Evolutionary conservation across 768 basidiomycete genomes (phyloP), one percentile per base, ranked within the genome.

Genomic region (Phanerochaete carnosa): DNA sequence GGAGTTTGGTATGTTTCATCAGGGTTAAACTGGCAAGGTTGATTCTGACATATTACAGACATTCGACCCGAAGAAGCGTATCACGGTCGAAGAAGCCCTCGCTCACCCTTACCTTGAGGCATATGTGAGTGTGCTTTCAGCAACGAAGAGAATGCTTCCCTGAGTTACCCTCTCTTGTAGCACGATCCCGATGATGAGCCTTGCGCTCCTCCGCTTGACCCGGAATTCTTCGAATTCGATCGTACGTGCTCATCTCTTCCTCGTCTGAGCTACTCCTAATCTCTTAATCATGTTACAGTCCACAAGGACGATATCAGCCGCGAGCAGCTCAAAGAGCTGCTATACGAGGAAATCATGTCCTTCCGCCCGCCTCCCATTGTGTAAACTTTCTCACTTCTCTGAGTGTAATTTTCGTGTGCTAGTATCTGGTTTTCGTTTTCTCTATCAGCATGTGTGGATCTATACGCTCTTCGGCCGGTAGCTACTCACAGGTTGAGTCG

Each of bases 121-220:
- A 73, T 96, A 97, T 71, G 90, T 91, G 68, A 47, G 88, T 81
- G 28, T 51, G 7, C 23, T 29, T 51, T 26, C 13, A 51, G 25
- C 6, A 9, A 26, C 22, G 12, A 8, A 16, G 49, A 29, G 25
- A 51, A 13, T 13, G 33, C 13, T 13, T 9, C n/a, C n/a, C n/a
- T 11, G 5, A 9, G 5, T 29, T 29, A 51, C 49, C 7, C 29
- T 33, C 29, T 39, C 43, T 37, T 58, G 33, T 66, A 91, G 88
- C 95, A 96, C 69, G 95, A 97, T 70, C 94, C 95, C 1, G 94
- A 96, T 53, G 97, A 99, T 69, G 97, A 99, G 74, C 97, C 97
- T 0, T 85, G 89, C 25, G 95, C 95, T 0, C 90, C 94, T 4
- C 95, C 96, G n/a, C 86, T 99, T 51, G 92, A 93, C 65, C 90